Percentiles rank a stretch among this genome's conserved stretches.
phyloP scores from a whole-genome alignment of 352 stramenopile genomes.

The Phytophthora multivora region DNA sequence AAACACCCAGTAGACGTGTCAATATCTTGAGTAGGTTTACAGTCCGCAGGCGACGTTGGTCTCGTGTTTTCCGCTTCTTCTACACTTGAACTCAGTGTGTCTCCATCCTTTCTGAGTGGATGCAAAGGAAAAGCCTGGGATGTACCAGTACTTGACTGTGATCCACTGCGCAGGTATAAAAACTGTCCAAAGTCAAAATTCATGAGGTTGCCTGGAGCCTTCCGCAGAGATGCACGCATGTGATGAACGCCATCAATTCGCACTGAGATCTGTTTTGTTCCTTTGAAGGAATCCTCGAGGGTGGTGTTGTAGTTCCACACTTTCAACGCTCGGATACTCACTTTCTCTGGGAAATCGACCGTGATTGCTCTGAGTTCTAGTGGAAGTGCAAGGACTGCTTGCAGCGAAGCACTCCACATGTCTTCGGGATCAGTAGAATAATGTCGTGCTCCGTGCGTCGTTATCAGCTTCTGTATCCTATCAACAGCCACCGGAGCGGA shows the following conservation, averaged over 20 bases:
- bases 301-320: constrained; percentile 85
- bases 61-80: constrained; percentile 19
- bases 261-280: constrained; percentile 63
- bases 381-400: constrained; percentile 42
- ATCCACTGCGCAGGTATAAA: constrained; percentile 50
- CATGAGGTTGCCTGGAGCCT: constrained; percentile 75
- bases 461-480: constrained; percentile 45
- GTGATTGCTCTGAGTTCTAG: constrained; percentile 42
- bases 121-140: constrained; percentile 16
- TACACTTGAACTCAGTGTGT: not conserved
- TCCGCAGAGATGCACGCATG: constrained; percentile 69
- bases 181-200: constrained; percentile 89
- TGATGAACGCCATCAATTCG: constrained; percentile 53
- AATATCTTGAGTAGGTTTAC: not conserved
- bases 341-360: constrained; percentile 54
- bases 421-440: constrained; percentile 49
- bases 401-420: constrained; percentile 70
- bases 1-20: constrained; percentile 7
- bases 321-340: constrained; percentile 59
- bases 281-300: constrained; percentile 80
- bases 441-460: constrained; percentile 48
- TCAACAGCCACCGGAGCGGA: constrained; percentile 41
- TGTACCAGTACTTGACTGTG: not conserved
- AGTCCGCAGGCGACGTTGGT: constrained; percentile 14
- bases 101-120: constrained; percentile 12